Base-by-base conservation (phyloP, 345 rosid genomes). In the Murraya koenigii region DNA sequence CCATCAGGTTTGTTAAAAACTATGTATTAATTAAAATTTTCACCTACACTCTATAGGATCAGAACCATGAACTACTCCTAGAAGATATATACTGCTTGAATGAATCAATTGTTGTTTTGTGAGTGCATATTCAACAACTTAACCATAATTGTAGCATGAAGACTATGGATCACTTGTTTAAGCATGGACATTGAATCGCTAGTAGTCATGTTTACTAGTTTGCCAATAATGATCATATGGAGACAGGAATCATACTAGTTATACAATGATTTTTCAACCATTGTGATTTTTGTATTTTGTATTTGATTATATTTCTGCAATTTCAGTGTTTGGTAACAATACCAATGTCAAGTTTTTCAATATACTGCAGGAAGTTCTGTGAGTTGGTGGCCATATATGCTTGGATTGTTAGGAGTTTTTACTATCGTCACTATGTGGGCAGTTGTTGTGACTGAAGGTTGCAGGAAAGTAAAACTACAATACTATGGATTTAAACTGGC, bases 401-500 rank as follows among this genome's bases (percentile, higher is more conserved):
- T 93, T 65, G 93, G 86, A 5, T 82, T 93, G 77, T 67, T 93
- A 77, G 94, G 93, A 74, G 77, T 89, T 83, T 95, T 92, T 79
- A 91, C 92, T 14, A 33, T 90, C 15, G 96, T 95, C 72, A 93
- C 99, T 35, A 93, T 95, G 99, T 89, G 91, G 90, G 99, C 99
- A 39, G 96, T 92, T 78, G 88, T 95, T 72, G 93, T 95, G 56
- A 93, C 99, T 17, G 97, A 93, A 85, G 98, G 99, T 79, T 93
- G 96, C 91, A 88, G 99, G 89, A 95, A 95, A 86, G 87, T 95
- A 78, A 95, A 95, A 84, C 85, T 95, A 81, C 98, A 91, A 81
- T 95, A 92, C 72, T 93, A 95, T 85, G 98, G 99, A 70, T 93
- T 95, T 77, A 95, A 93, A 83, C 93, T 93, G 68, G 99, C 99